Conservation (phyloP, 805 yeast genomes). For the Candida vartiovaarae region DNA sequence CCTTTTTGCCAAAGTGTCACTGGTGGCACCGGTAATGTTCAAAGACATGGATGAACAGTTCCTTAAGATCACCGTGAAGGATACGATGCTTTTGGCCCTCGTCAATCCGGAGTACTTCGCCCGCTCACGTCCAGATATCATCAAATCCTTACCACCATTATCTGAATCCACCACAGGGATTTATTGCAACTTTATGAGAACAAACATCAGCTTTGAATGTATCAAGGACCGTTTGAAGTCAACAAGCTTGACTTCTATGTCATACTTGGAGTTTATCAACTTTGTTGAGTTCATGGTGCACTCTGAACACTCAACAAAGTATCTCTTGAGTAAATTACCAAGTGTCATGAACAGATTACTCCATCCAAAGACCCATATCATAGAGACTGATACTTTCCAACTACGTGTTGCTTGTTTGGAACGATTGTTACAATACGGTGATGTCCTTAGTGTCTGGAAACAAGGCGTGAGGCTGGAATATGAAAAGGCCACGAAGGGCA, state of each 20-base stretch:
- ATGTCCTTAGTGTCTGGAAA: constrained; percentile 16
- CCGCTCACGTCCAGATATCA: constrained; percentile 4
- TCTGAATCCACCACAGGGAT: constrained; percentile 9
- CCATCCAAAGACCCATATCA: constrained; percentile 4
- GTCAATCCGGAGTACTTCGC: constrained; percentile 16
- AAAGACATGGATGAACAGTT: constrained; percentile 6
- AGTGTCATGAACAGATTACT: constrained; percentile 15
- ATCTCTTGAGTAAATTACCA: constrained; percentile 14
- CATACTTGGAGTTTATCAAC: constrained; percentile 19
- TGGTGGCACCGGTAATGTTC: constrained; percentile 5
- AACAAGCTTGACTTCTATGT: neutral
- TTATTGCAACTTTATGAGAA: constrained; percentile 10
- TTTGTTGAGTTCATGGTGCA: constrained; percentile 7
- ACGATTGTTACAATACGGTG: constrained; percentile 3
- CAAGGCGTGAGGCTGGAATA: constrained; percentile 9
- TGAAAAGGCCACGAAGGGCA: constrained; percentile 9
- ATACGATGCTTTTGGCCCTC: constrained; percentile 6
- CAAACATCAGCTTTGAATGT: constrained; percentile 3
- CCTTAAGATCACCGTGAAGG: constrained; percentile 5
- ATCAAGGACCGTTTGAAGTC: constrained; percentile 9
- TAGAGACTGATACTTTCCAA: constrained; percentile 17
- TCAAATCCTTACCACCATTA: constrained; percentile 6
- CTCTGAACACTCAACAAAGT: constrained; percentile 7
- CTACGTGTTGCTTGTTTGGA: constrained; percentile 16
- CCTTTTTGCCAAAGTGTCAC: constrained; percentile 15